Evolutionary conservation across 306 rosid genomes (phyloP).

Genomic region (Pterocarpus santalinus): DNA sequence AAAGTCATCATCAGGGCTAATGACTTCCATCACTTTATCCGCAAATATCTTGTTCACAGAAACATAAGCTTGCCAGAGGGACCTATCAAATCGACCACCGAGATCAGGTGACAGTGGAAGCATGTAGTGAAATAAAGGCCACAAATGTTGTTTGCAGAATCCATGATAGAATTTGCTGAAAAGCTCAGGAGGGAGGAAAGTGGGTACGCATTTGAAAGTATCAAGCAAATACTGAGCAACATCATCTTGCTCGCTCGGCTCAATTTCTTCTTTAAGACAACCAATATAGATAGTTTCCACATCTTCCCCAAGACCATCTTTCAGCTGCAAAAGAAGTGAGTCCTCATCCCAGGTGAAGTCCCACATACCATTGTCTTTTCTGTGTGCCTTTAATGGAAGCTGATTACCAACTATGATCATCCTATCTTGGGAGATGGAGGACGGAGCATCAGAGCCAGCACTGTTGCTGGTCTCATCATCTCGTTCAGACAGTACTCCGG

Average conservation of each 20-base stretch:
- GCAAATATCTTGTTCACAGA: constrained; percentile 96
- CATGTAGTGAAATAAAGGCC: constrained; percentile 96
- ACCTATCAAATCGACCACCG: constrained; percentile 84
- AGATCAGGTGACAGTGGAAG: constrained; percentile 88
- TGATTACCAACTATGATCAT: constrained; percentile 90
- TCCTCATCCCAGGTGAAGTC: constrained; percentile 86
- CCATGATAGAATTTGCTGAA: constrained; percentile 90
- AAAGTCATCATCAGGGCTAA: constrained; percentile 62
- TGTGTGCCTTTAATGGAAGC: constrained; percentile 71
- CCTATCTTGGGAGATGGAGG: constrained; percentile 77
- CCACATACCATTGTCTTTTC: constrained; percentile 67
- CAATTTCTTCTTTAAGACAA: constrained; percentile 82
- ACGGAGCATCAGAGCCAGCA: constrained; percentile 84
- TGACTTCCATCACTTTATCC: constrained; percentile 91
- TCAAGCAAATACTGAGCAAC: constrained; percentile 86
- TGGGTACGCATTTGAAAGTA: constrained; percentile 80
- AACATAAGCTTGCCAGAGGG: constrained; percentile 91
- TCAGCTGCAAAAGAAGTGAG: constrained; percentile 87
- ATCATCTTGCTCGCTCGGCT: constrained; percentile 76
- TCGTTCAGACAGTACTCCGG: constrained; percentile 83
- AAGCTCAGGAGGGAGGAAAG: constrained; percentile 82
- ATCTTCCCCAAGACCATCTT: constrained; percentile 93
- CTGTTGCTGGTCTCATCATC: constrained; percentile 75
- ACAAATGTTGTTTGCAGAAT: constrained; percentile 86
- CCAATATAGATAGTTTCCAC: constrained; percentile 83